phyloP scores from a whole-genome alignment of 768 basidiomycete species.

The Russula ochroleuca region DNA sequence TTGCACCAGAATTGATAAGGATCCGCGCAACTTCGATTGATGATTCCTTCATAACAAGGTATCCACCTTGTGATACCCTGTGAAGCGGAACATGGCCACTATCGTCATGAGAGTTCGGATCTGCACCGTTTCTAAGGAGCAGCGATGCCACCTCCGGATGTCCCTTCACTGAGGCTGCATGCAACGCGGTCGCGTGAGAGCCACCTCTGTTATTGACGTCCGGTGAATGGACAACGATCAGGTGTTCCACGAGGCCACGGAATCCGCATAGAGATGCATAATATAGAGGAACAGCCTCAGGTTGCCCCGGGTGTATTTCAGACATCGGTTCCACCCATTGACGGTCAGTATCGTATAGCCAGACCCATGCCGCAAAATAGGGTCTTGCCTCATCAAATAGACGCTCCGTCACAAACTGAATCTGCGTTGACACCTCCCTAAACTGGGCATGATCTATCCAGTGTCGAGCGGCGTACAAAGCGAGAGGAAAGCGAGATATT shows the following conservation, averaged over 20 bases:
- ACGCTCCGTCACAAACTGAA: background rate
- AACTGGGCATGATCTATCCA: conserved; percentile 14
- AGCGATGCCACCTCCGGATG: background rate
- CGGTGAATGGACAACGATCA: background rate
- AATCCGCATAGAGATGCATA: conserved; percentile 15
- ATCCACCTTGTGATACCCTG: background rate
- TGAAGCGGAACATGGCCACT: background rate
- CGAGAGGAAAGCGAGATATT: background rate
- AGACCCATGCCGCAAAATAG: conserved; percentile 9
- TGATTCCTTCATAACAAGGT: background rate
- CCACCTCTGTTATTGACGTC: conserved; percentile 3
- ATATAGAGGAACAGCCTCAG: background rate
- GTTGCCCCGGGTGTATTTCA: background rate
- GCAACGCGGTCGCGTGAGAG: background rate
- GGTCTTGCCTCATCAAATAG: conserved; percentile 2
- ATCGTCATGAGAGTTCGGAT: background rate
- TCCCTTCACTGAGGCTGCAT: background rate
- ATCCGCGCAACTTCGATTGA: background rate
- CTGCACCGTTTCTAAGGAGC: background rate
- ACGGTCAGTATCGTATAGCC: conserved; percentile 6
- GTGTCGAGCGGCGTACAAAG: conserved; percentile 2
- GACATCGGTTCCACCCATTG: conserved; percentile 1
- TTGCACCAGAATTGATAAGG: background rate
- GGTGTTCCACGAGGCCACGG: background rate
- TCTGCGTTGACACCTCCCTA: background rate